These are phyloP conservation scores for Astrephomene gubernaculifera DNA, from an alignment of 139 green algal genomes.

Conservation along the genomic window DNA sequence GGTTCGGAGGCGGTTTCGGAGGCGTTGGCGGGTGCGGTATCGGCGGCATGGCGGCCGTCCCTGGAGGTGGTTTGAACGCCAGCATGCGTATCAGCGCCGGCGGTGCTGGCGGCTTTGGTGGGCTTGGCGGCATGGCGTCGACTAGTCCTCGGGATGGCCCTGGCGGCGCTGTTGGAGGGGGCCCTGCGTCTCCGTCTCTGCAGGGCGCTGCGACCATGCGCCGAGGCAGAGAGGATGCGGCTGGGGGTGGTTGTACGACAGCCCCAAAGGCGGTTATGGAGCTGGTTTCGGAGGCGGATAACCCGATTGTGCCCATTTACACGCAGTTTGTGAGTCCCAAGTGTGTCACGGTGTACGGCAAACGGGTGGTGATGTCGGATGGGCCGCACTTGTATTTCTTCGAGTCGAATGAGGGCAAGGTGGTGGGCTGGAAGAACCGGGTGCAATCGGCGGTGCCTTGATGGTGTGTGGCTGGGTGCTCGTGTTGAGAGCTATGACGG, in stretches of 20 bases:
- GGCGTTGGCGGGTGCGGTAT: neutral
- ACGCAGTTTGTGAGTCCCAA: constrained; percentile 29
- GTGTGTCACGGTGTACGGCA: constrained; percentile 8
- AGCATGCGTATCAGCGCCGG: too few species aligned
- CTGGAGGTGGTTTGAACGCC: too few species aligned
- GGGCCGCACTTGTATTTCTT: constrained; percentile 43
- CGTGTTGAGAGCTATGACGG: too few species aligned
- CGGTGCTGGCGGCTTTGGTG: neutral
- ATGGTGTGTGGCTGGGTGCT: neutral
- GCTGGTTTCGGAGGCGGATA: constrained; percentile 36
- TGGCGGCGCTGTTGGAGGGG: too few species aligned
- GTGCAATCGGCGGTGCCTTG: constrained; percentile 5
- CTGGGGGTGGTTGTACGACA: too few species aligned
- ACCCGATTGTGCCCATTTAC: constrained; percentile 44
- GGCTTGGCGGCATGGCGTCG: neutral
- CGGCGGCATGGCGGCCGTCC: neutral
- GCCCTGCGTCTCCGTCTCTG: neutral
- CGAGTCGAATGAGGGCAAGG: constrained; percentile 42
- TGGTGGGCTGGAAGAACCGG: constrained; percentile 39
- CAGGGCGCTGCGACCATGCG: constrained; percentile 29
- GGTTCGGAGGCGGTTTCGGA: neutral
- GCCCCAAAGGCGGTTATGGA: too few species aligned
- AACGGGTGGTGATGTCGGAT: constrained; percentile 43
- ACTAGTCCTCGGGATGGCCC: neutral
- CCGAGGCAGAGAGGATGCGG: constrained; percentile 18